Evolutionary conservation across 2,329 filamentous ascomycete species (phyloP), one percentile per base, ranked within the genome.

Genomic region (Trichoderma sp.): DNA sequence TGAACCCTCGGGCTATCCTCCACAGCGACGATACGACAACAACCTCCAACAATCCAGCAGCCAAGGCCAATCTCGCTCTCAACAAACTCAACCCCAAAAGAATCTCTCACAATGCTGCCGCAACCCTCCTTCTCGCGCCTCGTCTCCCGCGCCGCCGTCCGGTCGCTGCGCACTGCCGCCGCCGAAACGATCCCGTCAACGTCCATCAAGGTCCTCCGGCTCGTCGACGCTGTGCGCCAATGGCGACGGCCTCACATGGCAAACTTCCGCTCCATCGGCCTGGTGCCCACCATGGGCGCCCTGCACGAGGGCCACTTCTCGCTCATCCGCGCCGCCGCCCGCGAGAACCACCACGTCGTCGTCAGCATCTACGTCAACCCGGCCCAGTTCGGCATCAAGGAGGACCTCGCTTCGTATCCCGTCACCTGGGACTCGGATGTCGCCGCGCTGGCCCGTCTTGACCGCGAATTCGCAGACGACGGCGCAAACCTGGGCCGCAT

Each of bases 201-300:
- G 5, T 80, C 84, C 4, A 90, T 93, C 71, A 87, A 87, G 69
- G 79, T 97, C 74, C 91, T 97, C 77, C 92, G 92, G 73, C 86
- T 92, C 78, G 89, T 95, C 68, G 81, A 89, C 15, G 83, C 87
- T 12, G 82, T 97, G 61, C 91, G 92, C 45, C 79, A 84, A 73
- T 91, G 90, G 83, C 89, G 93, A 39, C 84, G 82, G 25, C 85
- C 88, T 48, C 87, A 93, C 69, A 80, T 88, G 39, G 80, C 88
- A 69, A 84, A 89, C 74, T 86, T 90, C 73, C 87, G 90, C 67
- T 89, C 89, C 53, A 89, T 99, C 68, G 93, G 91, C 68, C 88
- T 99, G 32, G 93, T 99, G 39, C 95, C 95, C 1, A 99, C 95
- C 35, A 98, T 99, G 95, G 95, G 95, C 70, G 95, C 95, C 59